phyloP scores from a whole-genome alignment of 2,329 filamentous ascomycete genomes.

The Colletotrichum sp. region DNA sequence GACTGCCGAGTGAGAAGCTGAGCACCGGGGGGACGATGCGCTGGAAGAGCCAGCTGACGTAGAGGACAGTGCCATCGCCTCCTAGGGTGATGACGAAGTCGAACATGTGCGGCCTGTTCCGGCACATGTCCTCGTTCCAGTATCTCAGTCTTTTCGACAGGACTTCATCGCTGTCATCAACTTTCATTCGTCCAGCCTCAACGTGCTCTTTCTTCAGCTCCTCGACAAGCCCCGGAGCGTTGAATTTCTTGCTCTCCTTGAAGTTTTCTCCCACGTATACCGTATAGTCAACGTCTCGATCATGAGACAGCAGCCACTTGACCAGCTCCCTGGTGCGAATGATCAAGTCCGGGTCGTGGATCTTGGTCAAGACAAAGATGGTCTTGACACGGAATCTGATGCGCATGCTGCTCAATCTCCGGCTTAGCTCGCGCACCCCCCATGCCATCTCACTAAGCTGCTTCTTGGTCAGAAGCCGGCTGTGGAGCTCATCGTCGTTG shows the following conservation, averaged over 20 bases:
- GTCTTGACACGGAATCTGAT: conserved; percentile 82
- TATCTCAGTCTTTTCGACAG: conserved; percentile 68
- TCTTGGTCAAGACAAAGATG: conserved; percentile 90
- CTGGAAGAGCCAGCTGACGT: conserved; percentile 97
- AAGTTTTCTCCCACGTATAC: conserved; percentile 86
- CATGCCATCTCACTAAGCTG: conserved; percentile 97
- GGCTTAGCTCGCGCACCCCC: conserved; percentile 89
- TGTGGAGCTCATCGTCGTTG: conserved; percentile 47
- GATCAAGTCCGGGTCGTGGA: conserved; percentile 84
- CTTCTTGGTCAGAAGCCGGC: conserved; percentile 88
- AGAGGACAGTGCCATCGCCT: conserved; percentile 96
- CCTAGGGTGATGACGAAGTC: conserved; percentile 93
- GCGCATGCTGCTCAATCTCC: conserved; percentile 82
- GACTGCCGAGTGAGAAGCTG: conserved; percentile 87
- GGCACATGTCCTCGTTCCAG: conserved; percentile 84
- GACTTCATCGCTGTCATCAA: conserved; percentile 36
- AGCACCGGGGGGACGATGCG: conserved; percentile 91
- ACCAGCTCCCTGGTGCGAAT: conserved; percentile 77
- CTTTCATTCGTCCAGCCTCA: conserved; percentile 36
- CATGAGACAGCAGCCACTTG: conserved; percentile 78
- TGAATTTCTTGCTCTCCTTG: conserved; percentile 73
- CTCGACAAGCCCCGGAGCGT: conserved; percentile 70
- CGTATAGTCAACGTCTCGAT: conserved; percentile 71
- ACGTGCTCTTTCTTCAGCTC: conserved; percentile 58
- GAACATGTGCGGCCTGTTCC: conserved; percentile 80